Base-by-base conservation (phyloP, 2,329 filamentous ascomycete species). In the Sclerotinia minor region DNA sequence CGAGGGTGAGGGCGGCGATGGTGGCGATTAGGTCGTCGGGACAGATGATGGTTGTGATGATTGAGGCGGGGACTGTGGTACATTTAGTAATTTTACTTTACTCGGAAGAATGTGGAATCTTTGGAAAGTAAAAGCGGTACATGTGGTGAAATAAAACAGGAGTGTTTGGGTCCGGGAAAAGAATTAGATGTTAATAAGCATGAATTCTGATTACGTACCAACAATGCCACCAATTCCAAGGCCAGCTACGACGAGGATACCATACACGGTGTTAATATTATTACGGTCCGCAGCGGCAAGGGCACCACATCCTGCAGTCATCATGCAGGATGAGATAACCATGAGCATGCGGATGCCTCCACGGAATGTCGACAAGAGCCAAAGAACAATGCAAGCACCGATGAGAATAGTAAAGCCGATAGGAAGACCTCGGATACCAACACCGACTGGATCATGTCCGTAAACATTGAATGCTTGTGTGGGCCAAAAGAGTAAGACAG, bases 11-110 rank as follows among this genome's bases (percentile, higher is more conserved):
- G 7, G 89, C 87, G 1, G 88, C 85, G 57, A 90, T 83, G 2
- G 89, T 91, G 9, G 87, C 89, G 70, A 92, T 91, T 7, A 91
- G 81, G 66, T 91, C 88, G 74, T 89, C 86, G 0, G 89, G 88
- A 69, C 87, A 90, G 71, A 90, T 87, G 72, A 91, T 90, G 13
- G 87, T 88, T 8, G 86, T 86, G 68, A 91, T 88, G 71, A 90
- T 88, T 1, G 85, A 87, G 0, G 86, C 84, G 0, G 88, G 89
- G 6, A 91, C 85, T 21, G 90, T 84, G 64, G 90, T 17, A 49
- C 8, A 49, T 19, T 61, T 15, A 61, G 29, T 49, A 61, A 13
- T 24, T 29, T 32, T n/a, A 21, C 5, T 29, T 32, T n/a, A 21
- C 5, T 5, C 29, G 3, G 19, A 35, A 35, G 13, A 15, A n/a